Percentiles rank a stretch among this genome's conserved stretches.
Evolutionary conservation across 2,329 filamentous ascomycete species (phyloP).

Genomic region (Diaporthe humulicola): DNA sequence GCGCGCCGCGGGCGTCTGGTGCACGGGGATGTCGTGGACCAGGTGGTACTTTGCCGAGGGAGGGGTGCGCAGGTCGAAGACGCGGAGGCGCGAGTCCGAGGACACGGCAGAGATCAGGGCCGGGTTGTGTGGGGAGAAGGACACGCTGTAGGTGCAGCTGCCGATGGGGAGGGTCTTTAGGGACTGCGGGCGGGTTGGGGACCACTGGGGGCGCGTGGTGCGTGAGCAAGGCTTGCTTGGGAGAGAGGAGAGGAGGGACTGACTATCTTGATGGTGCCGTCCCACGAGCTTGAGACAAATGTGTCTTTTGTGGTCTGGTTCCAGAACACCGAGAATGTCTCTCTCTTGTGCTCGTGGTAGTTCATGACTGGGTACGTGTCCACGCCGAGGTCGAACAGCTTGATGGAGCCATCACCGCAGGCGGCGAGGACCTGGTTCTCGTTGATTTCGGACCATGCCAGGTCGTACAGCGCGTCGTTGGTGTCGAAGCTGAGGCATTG

Average conservation of each 20-base stretch:
- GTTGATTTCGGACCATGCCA: slow-evolving; percentile 95
- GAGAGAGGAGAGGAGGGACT: neutral
- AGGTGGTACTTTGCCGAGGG: slow-evolving; percentile 90
- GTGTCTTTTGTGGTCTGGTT: slow-evolving; percentile 91
- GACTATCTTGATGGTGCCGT: slow-evolving; percentile 92
- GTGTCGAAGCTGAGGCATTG: slow-evolving; percentile 84
- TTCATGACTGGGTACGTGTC: slow-evolving; percentile 89
- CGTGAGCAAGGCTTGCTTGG: neutral
- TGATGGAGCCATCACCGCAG: slow-evolving; percentile 93
- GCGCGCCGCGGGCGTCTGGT: slow-evolving; percentile 69
- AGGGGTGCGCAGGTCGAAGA: slow-evolving; percentile 93
- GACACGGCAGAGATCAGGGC: slow-evolving; percentile 88
- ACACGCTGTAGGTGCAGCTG: slow-evolving; percentile 93
- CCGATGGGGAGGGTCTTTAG: slow-evolving; percentile 91
- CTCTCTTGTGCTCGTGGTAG: slow-evolving; percentile 93
- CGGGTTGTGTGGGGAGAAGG: slow-evolving; percentile 90
- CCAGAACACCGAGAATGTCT: slow-evolving; percentile 94
- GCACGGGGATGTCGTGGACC: slow-evolving; percentile 84
- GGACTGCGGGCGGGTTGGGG: slow-evolving; percentile 80
- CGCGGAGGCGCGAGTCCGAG: slow-evolving; percentile 87
- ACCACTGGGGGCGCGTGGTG: slow-evolving; percentile 72
- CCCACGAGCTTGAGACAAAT: slow-evolving; percentile 94
- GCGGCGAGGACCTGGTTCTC: slow-evolving; percentile 93
- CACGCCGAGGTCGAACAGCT: slow-evolving; percentile 89
- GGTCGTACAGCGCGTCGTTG: slow-evolving; percentile 95